A percentile compares a stretch with the other conserved stretches of the same genome.
Evolutionary conservation across 2,329 filamentous ascomycete species (phyloP).

Genomic region (Aspergillus fijiensis): DNA sequence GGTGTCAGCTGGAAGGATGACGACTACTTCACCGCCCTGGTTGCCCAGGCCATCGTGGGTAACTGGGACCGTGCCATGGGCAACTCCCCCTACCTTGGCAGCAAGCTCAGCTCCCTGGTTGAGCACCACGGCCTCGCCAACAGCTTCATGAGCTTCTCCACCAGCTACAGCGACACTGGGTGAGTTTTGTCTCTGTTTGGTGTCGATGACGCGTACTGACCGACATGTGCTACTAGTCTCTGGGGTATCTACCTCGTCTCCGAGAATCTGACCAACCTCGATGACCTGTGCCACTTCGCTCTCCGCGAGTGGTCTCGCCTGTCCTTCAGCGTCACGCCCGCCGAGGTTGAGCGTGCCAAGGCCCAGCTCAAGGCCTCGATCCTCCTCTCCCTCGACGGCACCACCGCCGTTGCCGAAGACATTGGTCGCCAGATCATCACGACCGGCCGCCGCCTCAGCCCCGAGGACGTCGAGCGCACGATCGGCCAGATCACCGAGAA

Average conservation of each 20-base stretch:
- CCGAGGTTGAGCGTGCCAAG: slow-evolving; percentile 97
- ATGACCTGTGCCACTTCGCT: slow-evolving; percentile 97
- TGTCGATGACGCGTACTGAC: too few species aligned
- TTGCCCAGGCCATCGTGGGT: slow-evolving; percentile 96
- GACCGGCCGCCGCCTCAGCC: slow-evolving; percentile 85
- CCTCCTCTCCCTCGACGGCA: slow-evolving; percentile 94
- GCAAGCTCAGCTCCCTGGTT: slow-evolving; percentile 94
- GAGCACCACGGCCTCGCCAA: slow-evolving; percentile 95
- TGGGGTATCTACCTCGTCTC: slow-evolving; percentile 99
- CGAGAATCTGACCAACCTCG: slow-evolving; percentile 80
- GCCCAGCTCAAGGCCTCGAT: slow-evolving; percentile 98
- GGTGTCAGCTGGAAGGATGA: slow-evolving; percentile 99
- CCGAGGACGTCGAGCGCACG: slow-evolving; percentile 90
- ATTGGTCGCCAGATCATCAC: slow-evolving; percentile 98
- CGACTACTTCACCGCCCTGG: slow-evolving; percentile 97
- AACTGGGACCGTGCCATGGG: slow-evolving; percentile 99
- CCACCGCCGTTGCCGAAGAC: slow-evolving; percentile 95
- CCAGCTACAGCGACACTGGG: slow-evolving; percentile 99
- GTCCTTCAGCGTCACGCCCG: slow-evolving; percentile 79
- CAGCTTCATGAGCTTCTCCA: slow-evolving; percentile 99
- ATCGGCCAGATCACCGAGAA: slow-evolving; percentile 89
- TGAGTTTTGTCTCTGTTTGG: slow-evolving; percentile 49
- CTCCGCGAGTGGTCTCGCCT: slow-evolving; percentile 98
- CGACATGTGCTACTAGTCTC: slow-evolving; percentile 60
- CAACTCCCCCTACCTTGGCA: slow-evolving; percentile 93